phyloP scores from a whole-genome alignment of 1,284 basidiomycete species.

The Abortiporus biennis region DNA sequence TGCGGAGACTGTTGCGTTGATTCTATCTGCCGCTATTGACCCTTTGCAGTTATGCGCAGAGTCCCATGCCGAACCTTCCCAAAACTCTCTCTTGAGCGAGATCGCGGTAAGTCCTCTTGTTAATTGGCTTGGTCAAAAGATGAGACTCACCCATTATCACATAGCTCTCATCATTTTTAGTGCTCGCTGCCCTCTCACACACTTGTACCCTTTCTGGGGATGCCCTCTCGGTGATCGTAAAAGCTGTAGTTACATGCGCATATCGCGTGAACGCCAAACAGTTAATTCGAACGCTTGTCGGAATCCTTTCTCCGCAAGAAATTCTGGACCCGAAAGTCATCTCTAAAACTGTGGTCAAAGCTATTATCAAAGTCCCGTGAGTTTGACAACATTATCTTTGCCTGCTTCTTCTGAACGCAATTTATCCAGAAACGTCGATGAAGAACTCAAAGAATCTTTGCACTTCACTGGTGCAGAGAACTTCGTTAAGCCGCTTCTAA shows the following conservation, averaged over 20 bases:
- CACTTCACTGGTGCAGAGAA: constrained; percentile 52
- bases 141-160: not conserved
- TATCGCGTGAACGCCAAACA: constrained; percentile 43
- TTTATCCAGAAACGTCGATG: constrained; percentile 40
- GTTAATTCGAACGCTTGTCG: constrained; percentile 50
- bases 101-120: constrained; percentile 38
- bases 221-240: constrained; percentile 53
- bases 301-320: constrained; percentile 54
- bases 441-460: constrained; percentile 38
- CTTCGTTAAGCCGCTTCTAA: constrained; percentile 48
- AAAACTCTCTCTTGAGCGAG: constrained; percentile 34
- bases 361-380: constrained; percentile 39
- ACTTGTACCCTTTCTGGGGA: constrained; percentile 49
- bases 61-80: constrained; percentile 11
- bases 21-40: constrained; percentile 56
- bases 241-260: constrained; percentile 47
- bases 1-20: constrained; percentile 50
- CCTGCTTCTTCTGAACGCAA: constrained; percentile 12
- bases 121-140: not conserved
- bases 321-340: constrained; percentile 22
- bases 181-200: constrained; percentile 62
- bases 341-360: constrained; percentile 34
- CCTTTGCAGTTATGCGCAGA: constrained; percentile 38
- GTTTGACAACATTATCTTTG: constrained; percentile 17
- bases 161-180: constrained; percentile 69